phyloP scores from a whole-genome alignment of 345 rosid species.

The Populus ilicifolia region DNA sequence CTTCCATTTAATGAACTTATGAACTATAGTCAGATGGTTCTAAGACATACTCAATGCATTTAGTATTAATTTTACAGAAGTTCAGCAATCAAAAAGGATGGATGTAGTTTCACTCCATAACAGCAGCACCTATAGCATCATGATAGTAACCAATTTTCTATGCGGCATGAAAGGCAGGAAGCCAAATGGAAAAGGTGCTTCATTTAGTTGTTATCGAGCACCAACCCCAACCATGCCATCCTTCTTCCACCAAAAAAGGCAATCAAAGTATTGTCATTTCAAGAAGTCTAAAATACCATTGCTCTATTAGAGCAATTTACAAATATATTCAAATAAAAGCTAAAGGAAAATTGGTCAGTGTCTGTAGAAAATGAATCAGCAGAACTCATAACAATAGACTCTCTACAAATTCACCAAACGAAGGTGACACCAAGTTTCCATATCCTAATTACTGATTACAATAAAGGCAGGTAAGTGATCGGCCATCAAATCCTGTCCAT shows the following conservation, averaged over 20 bases:
- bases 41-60: background rate
- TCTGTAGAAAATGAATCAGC: no score
- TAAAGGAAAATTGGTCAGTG: no score
- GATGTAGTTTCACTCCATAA: background rate
- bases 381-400: no score
- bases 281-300: no score
- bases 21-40: background rate
- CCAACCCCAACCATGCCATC: no score
- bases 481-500: background rate
- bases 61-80: background rate
- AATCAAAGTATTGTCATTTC: no score
- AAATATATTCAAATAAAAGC: no score
- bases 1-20: no score
- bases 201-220: no score
- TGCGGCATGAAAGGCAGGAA: background rate
- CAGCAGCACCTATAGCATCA: background rate
- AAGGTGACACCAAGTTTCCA: background rate
- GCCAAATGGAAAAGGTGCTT: background rate
- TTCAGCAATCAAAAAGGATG: background rate
- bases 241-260: no score
- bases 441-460: background rate
- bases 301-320: no score
- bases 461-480: background rate
- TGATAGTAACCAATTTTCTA: background rate
- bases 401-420: no score